Conservation (phyloP, 441 rosid species). For the Croton setiger region DNA sequence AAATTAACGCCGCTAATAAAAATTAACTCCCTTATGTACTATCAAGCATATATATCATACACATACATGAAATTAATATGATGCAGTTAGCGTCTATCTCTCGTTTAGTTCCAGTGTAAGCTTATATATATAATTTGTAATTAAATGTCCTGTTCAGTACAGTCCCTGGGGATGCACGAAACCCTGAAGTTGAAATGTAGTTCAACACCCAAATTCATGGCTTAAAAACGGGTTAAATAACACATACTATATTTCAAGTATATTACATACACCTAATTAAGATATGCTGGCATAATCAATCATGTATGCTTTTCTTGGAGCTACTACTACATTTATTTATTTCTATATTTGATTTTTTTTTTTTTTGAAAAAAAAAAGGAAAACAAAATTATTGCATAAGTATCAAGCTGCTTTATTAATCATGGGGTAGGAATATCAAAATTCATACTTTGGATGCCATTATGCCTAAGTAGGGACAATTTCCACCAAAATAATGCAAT, state of each 20-base stretch:
- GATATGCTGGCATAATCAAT: background rate
- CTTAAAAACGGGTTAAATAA: background rate
- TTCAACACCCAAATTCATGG: background rate
- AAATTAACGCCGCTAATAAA: background rate
- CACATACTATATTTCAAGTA: background rate
- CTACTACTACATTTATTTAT: background rate
- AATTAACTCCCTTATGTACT: background rate
- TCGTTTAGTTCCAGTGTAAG: background rate
- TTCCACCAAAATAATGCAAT: background rate
- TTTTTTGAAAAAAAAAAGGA: too few relatives aligned
- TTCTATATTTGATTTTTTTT: background rate
- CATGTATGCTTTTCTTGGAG: background rate
- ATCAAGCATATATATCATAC: background rate
- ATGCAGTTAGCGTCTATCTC: background rate
- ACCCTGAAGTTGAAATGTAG: background rate
- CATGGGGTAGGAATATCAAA: background rate
- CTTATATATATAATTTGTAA: too few relatives aligned
- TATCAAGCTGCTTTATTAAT: background rate
- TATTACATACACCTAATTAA: background rate
- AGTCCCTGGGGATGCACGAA: too few relatives aligned
- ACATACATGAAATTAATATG: background rate
- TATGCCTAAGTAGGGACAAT: slow-evolving; percentile 13
- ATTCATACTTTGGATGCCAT: slow-evolving; percentile 5
- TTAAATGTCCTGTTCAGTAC: too few relatives aligned
- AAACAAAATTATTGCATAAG: background rate